These are phyloP conservation scores for Biscogniauxia mediterranea DNA, from an alignment of 2,329 filamentous ascomycete species.

Conservation along the genomic window DNA sequence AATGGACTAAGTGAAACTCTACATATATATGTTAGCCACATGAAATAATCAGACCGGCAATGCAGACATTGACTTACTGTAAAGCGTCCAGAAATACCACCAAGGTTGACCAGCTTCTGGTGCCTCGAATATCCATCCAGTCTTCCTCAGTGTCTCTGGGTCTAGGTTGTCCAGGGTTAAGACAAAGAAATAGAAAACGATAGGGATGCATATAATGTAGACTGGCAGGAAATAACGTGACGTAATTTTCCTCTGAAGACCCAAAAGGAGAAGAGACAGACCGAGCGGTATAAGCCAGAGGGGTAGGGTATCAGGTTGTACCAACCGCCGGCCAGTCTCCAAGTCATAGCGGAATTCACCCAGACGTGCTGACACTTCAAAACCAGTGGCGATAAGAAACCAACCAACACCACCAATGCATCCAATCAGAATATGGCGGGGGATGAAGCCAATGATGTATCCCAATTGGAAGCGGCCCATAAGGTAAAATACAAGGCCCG, in stretches of 20 bases:
- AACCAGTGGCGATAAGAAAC: conserved; percentile 86
- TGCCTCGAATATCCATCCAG: conserved; percentile 89
- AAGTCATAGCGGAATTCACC: conserved; percentile 82
- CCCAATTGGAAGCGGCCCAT: conserved; percentile 87
- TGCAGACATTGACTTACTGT: conserved; percentile 65
- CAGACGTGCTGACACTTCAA: conserved; percentile 89
- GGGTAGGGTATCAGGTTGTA: conserved; percentile 69
- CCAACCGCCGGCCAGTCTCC: conserved; percentile 71
- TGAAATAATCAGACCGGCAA: not conserved
- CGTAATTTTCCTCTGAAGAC: conserved; percentile 71
- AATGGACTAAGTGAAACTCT: conserved; percentile 82
- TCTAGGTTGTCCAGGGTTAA: conserved; percentile 66
- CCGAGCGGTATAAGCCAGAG: conserved; percentile 81
- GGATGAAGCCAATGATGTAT: conserved; percentile 94
- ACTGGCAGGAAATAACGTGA: conserved; percentile 83
- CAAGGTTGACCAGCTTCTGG: conserved; percentile 85
- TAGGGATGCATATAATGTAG: conserved; percentile 79
- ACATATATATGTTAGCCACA: conserved; percentile 21
- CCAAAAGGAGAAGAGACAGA: conserved; percentile 73
- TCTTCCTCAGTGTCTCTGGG: conserved; percentile 62
- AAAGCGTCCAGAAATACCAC: conserved; percentile 97
- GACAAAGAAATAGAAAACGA: conserved; percentile 76
- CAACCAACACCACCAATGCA: conserved; percentile 97
- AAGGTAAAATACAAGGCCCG: conserved; percentile 84
- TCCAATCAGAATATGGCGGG: conserved; percentile 90